phyloP scores from a whole-genome alignment of 495 filamentous ascomycete species.

The Pseudomonodictys pantanalensis region DNA sequence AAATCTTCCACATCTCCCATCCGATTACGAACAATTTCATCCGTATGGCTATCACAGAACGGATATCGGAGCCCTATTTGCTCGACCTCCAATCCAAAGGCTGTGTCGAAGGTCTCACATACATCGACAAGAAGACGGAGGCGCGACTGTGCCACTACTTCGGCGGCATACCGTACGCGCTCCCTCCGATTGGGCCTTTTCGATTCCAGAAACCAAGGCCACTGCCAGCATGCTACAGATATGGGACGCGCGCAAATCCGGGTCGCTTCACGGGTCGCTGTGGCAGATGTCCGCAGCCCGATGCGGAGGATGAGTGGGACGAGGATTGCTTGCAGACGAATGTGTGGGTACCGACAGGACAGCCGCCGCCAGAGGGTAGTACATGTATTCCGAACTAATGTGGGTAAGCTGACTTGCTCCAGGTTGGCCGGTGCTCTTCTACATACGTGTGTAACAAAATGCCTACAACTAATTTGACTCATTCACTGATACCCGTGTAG shows the following conservation, averaged over 20 bases:
- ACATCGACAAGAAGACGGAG: constrained; percentile 9
- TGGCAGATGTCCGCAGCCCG: constrained; percentile 47
- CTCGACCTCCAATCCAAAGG: constrained; percentile 31
- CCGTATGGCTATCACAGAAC: constrained; percentile 41
- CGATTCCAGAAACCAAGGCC: constrained; percentile 47
- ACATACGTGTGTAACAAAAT: constrained; percentile 36
- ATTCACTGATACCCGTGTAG: constrained; percentile 12
- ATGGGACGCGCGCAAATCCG: constrained; percentile 42
- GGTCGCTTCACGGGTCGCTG: constrained; percentile 39
- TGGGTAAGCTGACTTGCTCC: neutral
- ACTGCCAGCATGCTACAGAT: constrained; percentile 40
- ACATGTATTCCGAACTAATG: neutral
- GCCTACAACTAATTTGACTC: neutral
- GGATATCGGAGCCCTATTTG: constrained; percentile 22
- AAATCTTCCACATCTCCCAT: no score
- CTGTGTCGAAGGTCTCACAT: constrained; percentile 35
- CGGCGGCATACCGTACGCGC: constrained; percentile 49
- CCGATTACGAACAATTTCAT: no score
- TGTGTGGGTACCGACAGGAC: constrained; percentile 44
- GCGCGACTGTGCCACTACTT: constrained; percentile 40
- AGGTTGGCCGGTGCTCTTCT: constrained; percentile 45
- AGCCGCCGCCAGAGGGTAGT: constrained; percentile 30
- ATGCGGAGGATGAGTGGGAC: constrained; percentile 29
- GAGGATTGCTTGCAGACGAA: constrained; percentile 52
- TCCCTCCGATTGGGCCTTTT: constrained; percentile 44